phyloP scores from a whole-genome alignment of 208 protist genomes.

The Trichomonas tenax region DNA sequence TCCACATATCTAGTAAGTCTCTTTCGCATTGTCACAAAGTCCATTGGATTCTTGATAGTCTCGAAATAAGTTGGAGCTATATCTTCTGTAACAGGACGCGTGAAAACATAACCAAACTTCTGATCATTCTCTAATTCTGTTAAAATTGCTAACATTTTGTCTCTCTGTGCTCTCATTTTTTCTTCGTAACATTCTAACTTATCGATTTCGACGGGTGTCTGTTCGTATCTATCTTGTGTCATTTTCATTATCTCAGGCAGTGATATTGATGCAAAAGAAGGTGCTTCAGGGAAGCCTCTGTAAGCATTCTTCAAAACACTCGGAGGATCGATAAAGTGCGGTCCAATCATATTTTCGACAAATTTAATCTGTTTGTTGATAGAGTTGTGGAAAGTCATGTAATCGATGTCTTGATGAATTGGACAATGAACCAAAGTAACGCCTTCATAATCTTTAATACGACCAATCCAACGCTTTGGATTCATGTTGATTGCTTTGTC shows the following conservation, averaged over 20 bases:
- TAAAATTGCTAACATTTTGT: neutral
- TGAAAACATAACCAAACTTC: neutral
- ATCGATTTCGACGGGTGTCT: neutral
- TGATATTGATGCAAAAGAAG: neutral
- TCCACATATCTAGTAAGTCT: neutral
- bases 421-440: constrained; percentile 60
- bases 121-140: neutral
- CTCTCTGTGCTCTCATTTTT: neutral
- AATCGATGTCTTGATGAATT: constrained; percentile 49
- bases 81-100: neutral
- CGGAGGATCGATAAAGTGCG: neutral
- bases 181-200: neutral
- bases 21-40: neutral
- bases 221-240: neutral
- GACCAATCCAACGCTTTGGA: constrained; percentile 51
- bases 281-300: neutral
- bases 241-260: neutral
- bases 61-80: constrained; percentile 5
- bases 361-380: constrained; percentile 41
- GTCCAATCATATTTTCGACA: neutral
- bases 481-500: constrained; percentile 40
- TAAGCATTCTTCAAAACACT: neutral
- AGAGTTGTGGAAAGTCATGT: constrained; percentile 47
- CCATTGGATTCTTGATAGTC: neutral
- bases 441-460: constrained; percentile 70